Evolutionary conservation across 2,329 filamentous ascomycete genomes (phyloP), one percentile per base, ranked within the genome.

Genomic region (Didymella exigua): DNA sequence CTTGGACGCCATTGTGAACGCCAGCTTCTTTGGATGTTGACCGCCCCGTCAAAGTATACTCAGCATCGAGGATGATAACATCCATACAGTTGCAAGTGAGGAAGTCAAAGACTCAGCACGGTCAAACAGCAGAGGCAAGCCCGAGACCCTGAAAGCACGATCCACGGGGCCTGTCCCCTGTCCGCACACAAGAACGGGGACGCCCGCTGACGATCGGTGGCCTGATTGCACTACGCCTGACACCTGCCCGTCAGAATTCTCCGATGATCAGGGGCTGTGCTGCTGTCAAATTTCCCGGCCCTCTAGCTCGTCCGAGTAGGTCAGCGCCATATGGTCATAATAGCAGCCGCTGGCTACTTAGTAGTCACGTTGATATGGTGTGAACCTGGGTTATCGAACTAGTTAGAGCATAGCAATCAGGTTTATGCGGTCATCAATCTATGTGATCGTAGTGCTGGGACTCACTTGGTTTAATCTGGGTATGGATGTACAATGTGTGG

Each of bases 371-470:
- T 50, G 44, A 40, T 34, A 11, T 36, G 16, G 14, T 42, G 14
- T 42, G 8, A 26, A 45, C 27, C 30, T 24, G 44, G 29, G 8
- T 14, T 36, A 14, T 14, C 5, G 31, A 51, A 47, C 31, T 44
- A 48, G 46, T 31, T 23, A 59, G 50, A 11, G 30, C 36, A 61
- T 44, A 33, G 49, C 31, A 55, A 55, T 23, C 55, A 56, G 37
- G 59, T 45, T 59, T 56, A 51, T 60, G 61, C 56, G 41, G 61
- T 59, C 56, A 60, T 59, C 48, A 23, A 29, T 36, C 26, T 27
- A 23, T 49, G 42, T 55, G 54, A 58, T 47, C 36, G 34, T 23
- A 7, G 36, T 45, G 13, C 33, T 37, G 38, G 38, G 7, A 29
- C 34, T 41, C 21, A 26, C 27, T 26, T 23, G 41, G n/a, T 13